phyloP scores from a whole-genome alignment of 169 alveolate genomes.

The Cryptosporidium ubiquitum region DNA sequence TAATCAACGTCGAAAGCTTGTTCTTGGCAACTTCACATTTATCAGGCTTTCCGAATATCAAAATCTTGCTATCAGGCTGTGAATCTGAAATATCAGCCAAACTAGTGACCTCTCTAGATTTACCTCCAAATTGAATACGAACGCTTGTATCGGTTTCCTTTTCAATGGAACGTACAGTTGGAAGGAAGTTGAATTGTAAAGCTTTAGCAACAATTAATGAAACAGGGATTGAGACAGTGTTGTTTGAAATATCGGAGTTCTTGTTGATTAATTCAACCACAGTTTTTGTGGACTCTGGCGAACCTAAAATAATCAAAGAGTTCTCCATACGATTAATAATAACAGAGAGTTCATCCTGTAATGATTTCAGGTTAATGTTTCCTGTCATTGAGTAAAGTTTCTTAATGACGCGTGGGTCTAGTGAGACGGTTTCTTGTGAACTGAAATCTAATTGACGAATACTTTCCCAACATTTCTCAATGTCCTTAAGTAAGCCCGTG shows the following conservation, averaged over 20 bases:
- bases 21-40: constrained; percentile 49
- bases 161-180: constrained; percentile 64
- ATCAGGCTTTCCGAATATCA: constrained; percentile 69
- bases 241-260: constrained; percentile 45
- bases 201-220: constrained; percentile 62
- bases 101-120: constrained; percentile 42
- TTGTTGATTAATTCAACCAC: constrained; percentile 36
- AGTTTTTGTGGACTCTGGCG: constrained; percentile 45
- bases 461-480: constrained; percentile 43
- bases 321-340: constrained; percentile 39
- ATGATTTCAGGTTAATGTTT: constrained; percentile 33
- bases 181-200: constrained; percentile 65
- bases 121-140: constrained; percentile 52
- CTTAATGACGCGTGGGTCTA: constrained; percentile 53
- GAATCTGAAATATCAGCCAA: constrained; percentile 35
- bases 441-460: constrained; percentile 44
- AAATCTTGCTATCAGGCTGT: constrained; percentile 58
- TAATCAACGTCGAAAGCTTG: constrained; percentile 19
- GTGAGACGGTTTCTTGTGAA: constrained; percentile 18
- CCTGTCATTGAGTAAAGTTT: constrained; percentile 38
- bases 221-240: constrained; percentile 25
- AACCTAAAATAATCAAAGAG: constrained; percentile 37
- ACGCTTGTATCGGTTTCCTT: constrained; percentile 64
- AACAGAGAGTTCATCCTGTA: constrained; percentile 57
- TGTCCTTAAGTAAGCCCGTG: constrained; percentile 34